phyloP scores from a whole-genome alignment of 2,329 filamentous ascomycete genomes.

The Arachnopeziza araneosa region DNA sequence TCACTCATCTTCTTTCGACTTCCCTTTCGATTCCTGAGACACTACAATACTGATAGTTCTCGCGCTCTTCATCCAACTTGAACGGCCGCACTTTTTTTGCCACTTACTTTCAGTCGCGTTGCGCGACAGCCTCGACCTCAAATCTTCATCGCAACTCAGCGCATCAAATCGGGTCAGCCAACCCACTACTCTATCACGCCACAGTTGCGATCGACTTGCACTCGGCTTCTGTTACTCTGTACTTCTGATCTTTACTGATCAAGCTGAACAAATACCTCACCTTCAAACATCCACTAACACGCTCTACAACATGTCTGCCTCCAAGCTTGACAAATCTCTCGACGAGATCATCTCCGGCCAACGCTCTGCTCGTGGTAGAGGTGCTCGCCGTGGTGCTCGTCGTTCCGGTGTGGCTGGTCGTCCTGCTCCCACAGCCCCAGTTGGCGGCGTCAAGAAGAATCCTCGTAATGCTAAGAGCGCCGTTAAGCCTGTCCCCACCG shows the following conservation, averaged over 20 bases:
- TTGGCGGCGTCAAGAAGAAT: conserved; percentile 80
- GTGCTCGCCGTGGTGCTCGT: conserved; percentile 41
- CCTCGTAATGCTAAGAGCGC: conserved; percentile 55
- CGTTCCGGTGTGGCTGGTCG: conserved; percentile 41
- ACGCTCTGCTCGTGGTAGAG: conserved; percentile 30
- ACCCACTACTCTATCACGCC: conserved; percentile 21
- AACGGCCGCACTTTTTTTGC: conserved; percentile 18
- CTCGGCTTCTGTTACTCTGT: conserved; percentile 21
- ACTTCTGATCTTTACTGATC: conserved; percentile 29
- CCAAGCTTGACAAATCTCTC: conserved; percentile 90
- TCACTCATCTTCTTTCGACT: background rate
- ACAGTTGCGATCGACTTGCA: conserved; percentile 18
- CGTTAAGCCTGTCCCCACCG: conserved; percentile 56
- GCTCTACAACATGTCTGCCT: conserved; percentile 65
- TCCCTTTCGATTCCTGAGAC: background rate
- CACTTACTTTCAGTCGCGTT: conserved; percentile 21
- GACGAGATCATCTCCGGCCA: conserved; percentile 91
- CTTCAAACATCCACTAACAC: conserved; percentile 17
- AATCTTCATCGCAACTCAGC: conserved; percentile 15
- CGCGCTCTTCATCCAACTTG: conserved; percentile 24
- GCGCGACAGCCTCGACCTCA: conserved; percentile 18
- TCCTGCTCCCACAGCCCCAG: conserved; percentile 56
- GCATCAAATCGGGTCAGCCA: conserved; percentile 27
- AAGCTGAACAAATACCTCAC: conserved; percentile 19
- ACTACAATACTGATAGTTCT: background rate